Evolutionary conservation across 345 rosid genomes (phyloP), one percentile per base, ranked within the genome.

Genomic region (Gossypioides kirkii): DNA sequence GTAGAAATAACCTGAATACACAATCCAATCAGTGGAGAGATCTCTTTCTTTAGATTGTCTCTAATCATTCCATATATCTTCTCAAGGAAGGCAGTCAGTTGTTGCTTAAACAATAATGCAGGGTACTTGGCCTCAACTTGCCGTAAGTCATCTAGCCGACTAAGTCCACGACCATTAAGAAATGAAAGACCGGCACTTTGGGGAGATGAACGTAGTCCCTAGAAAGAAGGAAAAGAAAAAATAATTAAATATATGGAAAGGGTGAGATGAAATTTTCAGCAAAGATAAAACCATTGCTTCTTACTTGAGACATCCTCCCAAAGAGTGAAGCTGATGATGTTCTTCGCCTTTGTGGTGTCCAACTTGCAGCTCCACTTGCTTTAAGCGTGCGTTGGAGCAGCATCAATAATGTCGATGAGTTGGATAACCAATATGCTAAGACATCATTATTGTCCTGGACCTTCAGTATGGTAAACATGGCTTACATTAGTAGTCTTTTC

Each of bases 51-150:
- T 56, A 95, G 82, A 81, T 83, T 92, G 86, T 95, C 99, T 77
- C 99, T 84, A 64, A 95, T 91, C 99, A 95, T 90, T 81, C 98
- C 99, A 86, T 95, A 95, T 78, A 95, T 89, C 86, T 95, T 95
- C 88, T 95, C 97, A 70, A 95, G 97, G 88, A 87, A 93, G 65
- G 99, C 98, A n/a, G 98, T 92, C 61, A 95, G 98, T 86, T 95
- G 99, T 82, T 92, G 98, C 84, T 93, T 95, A 81, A 95, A 95
- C 77, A 95, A 88, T 71, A 92, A 82, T 28, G 99, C 98, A 12
- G 99, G 99, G 82, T 93, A 93, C 79, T 92, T 95, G 71, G 98
- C 98, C 83, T 95, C 98, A 65, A 93, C 99, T 82, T 92, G 99
- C 69, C 94, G 84, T 74, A 95, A 70, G 78, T 95, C 97, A 77